A percentile compares a stretch with the other conserved stretches of the same genome.
phyloP scores from a whole-genome alignment of 129 eudicot genomes.

The Gnaphalium uliginosum region DNA sequence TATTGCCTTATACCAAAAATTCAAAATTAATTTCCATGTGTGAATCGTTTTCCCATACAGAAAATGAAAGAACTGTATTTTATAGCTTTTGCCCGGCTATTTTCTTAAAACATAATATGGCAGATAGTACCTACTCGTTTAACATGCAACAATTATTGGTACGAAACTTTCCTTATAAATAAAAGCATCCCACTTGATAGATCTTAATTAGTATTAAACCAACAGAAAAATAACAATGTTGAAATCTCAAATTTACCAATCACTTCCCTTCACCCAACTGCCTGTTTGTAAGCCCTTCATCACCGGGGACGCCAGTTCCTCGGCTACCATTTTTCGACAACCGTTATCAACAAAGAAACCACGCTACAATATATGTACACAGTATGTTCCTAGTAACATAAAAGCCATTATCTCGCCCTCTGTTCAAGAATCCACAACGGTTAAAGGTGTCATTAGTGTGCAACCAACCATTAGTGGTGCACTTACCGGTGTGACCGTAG shows the following conservation, averaged over 20 bases:
- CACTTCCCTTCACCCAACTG: neutral
- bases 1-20: too few species aligned
- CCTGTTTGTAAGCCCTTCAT: neutral
- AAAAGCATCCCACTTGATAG: neutral
- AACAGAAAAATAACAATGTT: neutral
- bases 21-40: too few species aligned
- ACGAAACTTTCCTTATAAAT: conserved; percentile 1
- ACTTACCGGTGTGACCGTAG: conserved; percentile 33
- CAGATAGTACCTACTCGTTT: neutral
- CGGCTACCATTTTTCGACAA: neutral
- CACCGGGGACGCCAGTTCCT: neutral
- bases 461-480: conserved; percentile 36
- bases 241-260: neutral
- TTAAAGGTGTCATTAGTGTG: conserved; percentile 47
- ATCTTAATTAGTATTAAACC: neutral
- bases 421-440: neutral
- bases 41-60: too few species aligned
- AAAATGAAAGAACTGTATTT: neutral
- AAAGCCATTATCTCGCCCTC: neutral
- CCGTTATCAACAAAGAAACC: neutral
- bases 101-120: too few species aligned
- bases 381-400: neutral
- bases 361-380: neutral
- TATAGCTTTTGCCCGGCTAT: too few species aligned
- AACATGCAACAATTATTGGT: neutral